These are phyloP conservation scores for Capsella bursapastoris DNA, from an alignment of 345 rosid species.

Conservation along the genomic window DNA sequence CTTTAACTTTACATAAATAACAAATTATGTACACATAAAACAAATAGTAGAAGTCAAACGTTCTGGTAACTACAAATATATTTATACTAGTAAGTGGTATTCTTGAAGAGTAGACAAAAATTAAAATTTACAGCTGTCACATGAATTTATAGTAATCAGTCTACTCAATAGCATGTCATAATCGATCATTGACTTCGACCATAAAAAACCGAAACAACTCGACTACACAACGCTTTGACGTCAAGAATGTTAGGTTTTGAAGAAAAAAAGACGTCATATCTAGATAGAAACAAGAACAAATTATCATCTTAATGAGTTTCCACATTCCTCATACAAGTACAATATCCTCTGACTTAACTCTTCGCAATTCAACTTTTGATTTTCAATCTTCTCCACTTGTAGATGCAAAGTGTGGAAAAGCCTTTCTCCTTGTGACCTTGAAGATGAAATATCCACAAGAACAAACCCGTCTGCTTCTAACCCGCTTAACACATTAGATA, in stretches of 20 bases:
- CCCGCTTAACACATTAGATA: constrained; percentile 48
- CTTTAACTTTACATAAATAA: not conserved
- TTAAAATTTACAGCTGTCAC: not conserved
- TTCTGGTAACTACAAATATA: not conserved
- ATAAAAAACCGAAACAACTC: constrained; percentile 25
- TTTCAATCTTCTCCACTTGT: constrained; percentile 46
- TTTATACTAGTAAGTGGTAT: not conserved
- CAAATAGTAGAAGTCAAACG: constrained; percentile 9
- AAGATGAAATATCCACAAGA: constrained; percentile 62
- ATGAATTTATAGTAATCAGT: constrained; percentile 16
- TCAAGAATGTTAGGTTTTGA: constrained; percentile 30
- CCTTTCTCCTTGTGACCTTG: constrained; percentile 56
- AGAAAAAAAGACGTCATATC: not conserved
- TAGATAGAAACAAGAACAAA: constrained; percentile 18
- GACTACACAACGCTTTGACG: constrained; percentile 26
- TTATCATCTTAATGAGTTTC: constrained; percentile 31
- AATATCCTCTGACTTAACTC: constrained; percentile 50
- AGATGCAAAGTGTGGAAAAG: constrained; percentile 62
- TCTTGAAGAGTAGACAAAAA: not conserved
- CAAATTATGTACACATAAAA: not conserved
- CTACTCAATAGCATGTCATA: constrained; percentile 27
- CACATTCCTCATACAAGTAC: constrained; percentile 43
- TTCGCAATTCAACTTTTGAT: constrained; percentile 35
- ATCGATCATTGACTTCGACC: constrained; percentile 24
- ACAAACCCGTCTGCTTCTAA: constrained; percentile 57